phyloP scores from a whole-genome alignment of 1,139 yeast genomes.

The Diutina siamensis region DNA sequence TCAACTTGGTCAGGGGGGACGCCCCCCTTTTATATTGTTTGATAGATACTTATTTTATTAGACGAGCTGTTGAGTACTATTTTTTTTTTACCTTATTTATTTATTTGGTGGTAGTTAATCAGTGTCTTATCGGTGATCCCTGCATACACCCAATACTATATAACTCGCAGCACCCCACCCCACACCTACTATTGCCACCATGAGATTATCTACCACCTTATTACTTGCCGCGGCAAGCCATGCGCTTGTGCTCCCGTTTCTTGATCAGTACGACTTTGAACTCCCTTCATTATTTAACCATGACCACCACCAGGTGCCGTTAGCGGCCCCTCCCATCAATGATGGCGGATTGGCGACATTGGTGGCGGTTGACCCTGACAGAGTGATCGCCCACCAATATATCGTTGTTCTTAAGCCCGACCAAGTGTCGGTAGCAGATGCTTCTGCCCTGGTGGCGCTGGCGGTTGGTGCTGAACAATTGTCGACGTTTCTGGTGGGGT shows the following conservation, averaged over 20 bases:
- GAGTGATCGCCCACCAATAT: background rate
- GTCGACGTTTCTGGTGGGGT: background rate
- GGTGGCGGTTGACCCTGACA: background rate
- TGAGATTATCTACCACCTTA: background rate
- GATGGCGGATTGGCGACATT: background rate
- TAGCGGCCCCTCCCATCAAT: no score
- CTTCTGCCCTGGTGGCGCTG: background rate
- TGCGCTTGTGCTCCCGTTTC: conserved; percentile 3
- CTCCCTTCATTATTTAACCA: background rate
- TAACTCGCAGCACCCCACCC: background rate
- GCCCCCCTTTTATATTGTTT: no score
- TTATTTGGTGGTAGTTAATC: no score
- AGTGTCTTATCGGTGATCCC: no score
- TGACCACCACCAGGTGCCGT: background rate
- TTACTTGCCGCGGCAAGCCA: conserved; percentile 1
- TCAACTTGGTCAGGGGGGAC: no score
- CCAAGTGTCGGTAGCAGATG: background rate
- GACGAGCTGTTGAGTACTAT: no score
- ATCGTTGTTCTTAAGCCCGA: background rate
- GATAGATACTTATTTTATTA: no score
- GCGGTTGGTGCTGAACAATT: background rate
- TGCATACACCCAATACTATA: no score
- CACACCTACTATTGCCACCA: background rate
- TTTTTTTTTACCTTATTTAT: no score
- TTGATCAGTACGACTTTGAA: conserved; percentile 1